Evolutionary conservation across 1,284 basidiomycete genomes (phyloP).

Genomic region (Rhodotorula sp.): DNA sequence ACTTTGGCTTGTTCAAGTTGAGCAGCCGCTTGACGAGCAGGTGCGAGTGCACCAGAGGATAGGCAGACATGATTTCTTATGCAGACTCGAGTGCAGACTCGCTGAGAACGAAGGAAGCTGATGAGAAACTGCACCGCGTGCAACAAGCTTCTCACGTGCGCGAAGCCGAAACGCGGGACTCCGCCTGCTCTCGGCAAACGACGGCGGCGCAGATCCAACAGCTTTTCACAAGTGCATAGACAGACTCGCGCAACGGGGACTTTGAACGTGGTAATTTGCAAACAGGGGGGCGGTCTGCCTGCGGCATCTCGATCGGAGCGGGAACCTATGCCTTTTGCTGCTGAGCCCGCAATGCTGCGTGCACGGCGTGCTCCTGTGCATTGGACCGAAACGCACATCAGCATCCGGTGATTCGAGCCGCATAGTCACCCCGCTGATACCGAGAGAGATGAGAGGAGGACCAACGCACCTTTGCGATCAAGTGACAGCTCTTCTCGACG

Average conservation of each 20-base stretch:
- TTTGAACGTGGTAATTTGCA: neutral
- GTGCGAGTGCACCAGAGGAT: constrained; percentile 35
- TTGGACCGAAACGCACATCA: no score
- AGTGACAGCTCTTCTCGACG: constrained; percentile 57
- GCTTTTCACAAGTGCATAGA: no score
- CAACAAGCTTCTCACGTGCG: neutral
- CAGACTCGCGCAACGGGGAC: no score
- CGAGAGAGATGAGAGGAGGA: no score
- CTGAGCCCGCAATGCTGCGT: constrained; percentile 44
- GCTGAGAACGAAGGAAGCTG: neutral
- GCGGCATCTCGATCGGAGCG: no score
- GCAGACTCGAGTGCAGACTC: neutral
- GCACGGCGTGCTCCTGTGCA: constrained; percentile 47
- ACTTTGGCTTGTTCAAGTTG: constrained; percentile 23
- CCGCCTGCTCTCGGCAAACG: neutral
- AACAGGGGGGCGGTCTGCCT: no score
- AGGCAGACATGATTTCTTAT: neutral
- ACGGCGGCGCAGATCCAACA: no score
- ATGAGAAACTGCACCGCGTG: neutral
- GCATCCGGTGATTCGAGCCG: no score
- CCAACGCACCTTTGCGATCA: constrained; percentile 54
- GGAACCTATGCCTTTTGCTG: constrained; percentile 13
- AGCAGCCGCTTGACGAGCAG: constrained; percentile 31
- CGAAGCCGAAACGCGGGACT: neutral
- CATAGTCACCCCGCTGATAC: no score